Evolutionary conservation across 2,329 filamentous ascomycete genomes (phyloP).

Genomic region (Dothistroma septosporum): DNA sequence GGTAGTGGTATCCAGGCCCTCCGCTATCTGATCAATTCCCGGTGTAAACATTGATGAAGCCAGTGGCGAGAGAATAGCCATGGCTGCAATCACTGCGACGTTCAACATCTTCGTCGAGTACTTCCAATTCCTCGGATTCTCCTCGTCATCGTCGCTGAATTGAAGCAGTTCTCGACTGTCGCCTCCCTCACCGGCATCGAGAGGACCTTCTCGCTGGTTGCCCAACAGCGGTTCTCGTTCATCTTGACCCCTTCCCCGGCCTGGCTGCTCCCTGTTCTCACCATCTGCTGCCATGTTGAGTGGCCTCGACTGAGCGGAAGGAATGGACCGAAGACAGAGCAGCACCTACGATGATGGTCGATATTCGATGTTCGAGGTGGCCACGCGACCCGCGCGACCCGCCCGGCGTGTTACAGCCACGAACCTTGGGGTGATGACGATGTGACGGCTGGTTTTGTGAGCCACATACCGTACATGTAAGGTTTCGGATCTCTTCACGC

Average conservation of each 20-base stretch:
- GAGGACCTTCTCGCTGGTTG: conserved; percentile 24
- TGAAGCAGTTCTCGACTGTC: conserved; percentile 29
- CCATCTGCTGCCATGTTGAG: conserved; percentile 6
- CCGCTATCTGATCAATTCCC: conserved; percentile 48
- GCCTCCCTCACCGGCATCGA: conserved; percentile 35
- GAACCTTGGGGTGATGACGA: not conserved
- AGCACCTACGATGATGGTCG: not conserved
- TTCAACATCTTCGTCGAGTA: conserved; percentile 46
- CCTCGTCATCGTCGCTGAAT: conserved; percentile 39
- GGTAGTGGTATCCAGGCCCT: conserved; percentile 41
- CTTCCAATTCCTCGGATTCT: conserved; percentile 47
- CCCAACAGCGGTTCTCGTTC: conserved; percentile 40
- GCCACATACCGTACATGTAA: too few relatives aligned
- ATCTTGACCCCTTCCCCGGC: not conserved
- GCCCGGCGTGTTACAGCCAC: conserved; percentile 1
- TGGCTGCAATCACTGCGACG: conserved; percentile 48
- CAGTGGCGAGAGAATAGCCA: conserved; percentile 48
- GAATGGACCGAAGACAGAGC: not conserved
- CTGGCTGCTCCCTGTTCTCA: not conserved
- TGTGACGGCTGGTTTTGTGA: not conserved
- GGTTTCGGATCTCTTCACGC: not conserved
- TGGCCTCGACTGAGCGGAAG: not conserved
- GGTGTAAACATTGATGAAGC: conserved; percentile 52
- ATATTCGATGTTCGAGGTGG: not conserved
- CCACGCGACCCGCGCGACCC: not conserved